phyloP scores from a whole-genome alignment of 768 basidiomycete genomes.

The Phlebiopsis gigantea region DNA sequence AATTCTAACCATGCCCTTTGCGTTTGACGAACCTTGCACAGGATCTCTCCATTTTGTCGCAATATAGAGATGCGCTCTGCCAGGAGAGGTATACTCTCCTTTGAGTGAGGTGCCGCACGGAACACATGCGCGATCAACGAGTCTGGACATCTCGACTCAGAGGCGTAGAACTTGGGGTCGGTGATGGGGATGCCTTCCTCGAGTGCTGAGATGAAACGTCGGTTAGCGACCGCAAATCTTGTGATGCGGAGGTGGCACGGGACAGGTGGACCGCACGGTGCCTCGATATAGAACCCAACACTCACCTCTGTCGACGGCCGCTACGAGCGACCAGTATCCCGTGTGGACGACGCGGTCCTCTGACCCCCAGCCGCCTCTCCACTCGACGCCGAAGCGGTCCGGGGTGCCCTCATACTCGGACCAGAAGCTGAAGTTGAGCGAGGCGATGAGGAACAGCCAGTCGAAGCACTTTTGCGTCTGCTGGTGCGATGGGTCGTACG shows the following conservation, averaged over 20 bases:
- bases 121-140: constrained; percentile 65
- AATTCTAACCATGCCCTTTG: background rate
- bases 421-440: constrained; percentile 90
- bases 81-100: constrained; percentile 67
- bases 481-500: constrained; percentile 44
- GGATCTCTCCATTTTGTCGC: constrained; percentile 68
- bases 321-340: constrained; percentile 86
- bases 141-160: constrained; percentile 66
- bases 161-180: constrained; percentile 73
- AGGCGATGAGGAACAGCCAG: constrained; percentile 88
- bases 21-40: constrained; percentile 54
- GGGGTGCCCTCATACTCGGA: constrained; percentile 55
- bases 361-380: constrained; percentile 65
- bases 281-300: background rate
- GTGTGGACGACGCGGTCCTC: constrained; percentile 53
- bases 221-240: background rate
- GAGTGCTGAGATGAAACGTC: constrained; percentile 43
- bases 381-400: constrained; percentile 73
- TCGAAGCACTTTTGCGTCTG: constrained; percentile 56
- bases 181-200: constrained; percentile 75
- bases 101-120: constrained; percentile 48
- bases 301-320: constrained; percentile 75
- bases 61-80: constrained; percentile 68
- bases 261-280: background rate
- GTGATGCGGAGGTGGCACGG: background rate